These are phyloP conservation scores for Populus hybrid DNA, from an alignment of 441 rosid species.

Conservation along the genomic window DNA sequence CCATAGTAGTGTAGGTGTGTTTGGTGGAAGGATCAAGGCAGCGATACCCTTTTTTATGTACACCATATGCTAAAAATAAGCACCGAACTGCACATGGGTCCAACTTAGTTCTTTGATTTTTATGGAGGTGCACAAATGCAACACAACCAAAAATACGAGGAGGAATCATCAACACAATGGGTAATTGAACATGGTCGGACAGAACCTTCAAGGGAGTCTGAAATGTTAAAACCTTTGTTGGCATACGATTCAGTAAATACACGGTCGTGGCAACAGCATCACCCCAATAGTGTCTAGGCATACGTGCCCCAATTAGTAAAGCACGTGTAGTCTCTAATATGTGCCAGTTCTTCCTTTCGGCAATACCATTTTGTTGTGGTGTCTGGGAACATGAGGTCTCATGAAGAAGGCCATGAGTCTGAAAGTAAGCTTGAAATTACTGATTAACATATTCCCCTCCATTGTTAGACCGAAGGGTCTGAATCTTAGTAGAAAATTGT, in stretches of 20 bases:
- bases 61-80: neutral
- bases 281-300: accelerated
- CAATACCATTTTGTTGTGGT: neutral
- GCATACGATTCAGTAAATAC: neutral
- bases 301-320: neutral
- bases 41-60: neutral
- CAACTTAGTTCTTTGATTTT: neutral
- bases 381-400: too few species aligned
- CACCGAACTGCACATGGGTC: accelerated
- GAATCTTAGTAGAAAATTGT: too few species aligned
- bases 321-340: neutral
- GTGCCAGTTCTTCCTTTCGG: neutral
- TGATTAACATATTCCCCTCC: too few species aligned
- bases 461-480: too few species aligned
- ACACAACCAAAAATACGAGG: neutral
- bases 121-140: neutral
- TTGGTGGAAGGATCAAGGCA: neutral
- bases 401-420: too few species aligned
- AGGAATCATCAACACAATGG: neutral
- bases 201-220: neutral
- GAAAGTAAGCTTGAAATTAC: too few species aligned
- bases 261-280: neutral
- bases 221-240: neutral
- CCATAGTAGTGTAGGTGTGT: neutral
- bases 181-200: accelerated